Evolutionary conservation across 1,139 yeast genomes (phyloP).

Genomic region (Yamadazyma mexicana): DNA sequence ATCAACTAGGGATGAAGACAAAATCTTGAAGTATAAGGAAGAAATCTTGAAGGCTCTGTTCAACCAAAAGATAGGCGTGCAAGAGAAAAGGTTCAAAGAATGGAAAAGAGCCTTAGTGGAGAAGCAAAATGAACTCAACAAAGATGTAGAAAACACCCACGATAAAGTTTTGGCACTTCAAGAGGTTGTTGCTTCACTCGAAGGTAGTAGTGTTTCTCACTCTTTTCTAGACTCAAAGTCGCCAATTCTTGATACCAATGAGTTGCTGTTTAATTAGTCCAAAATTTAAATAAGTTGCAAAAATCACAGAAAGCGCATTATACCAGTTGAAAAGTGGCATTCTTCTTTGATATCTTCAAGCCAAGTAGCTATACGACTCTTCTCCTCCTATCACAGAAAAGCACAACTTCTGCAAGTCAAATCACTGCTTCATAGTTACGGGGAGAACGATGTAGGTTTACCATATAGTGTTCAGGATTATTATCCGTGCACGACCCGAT

Average conservation of each 20-base stretch:
- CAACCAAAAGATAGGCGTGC: slow-evolving; percentile 47
- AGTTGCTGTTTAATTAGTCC: neutral
- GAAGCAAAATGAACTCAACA: slow-evolving; percentile 56
- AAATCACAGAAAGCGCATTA: neutral
- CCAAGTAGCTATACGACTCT: no score
- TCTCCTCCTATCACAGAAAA: no score
- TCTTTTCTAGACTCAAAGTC: neutral
- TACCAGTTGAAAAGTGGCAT: no score
- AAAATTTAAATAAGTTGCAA: neutral
- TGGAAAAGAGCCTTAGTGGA: slow-evolving; percentile 62
- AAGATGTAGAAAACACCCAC: slow-evolving; percentile 52
- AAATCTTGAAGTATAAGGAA: slow-evolving; percentile 46
- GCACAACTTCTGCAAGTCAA: no score
- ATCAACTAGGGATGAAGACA: slow-evolving; percentile 44
- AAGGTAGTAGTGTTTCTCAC: slow-evolving; percentile 7
- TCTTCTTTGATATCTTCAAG: no score
- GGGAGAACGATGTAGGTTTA: no score
- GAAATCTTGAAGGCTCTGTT: slow-evolving; percentile 45
- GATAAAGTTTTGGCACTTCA: slow-evolving; percentile 34
- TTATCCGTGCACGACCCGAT: slow-evolving; percentile 6
- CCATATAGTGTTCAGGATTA: neutral
- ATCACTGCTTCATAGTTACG: no score
- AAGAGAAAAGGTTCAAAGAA: slow-evolving; percentile 62
- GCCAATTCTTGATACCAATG: neutral
- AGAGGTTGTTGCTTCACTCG: slow-evolving; percentile 18